A percentile compares a stretch with the other conserved stretches of the same genome.
These are phyloP conservation scores for Arthrobotrys sinensis DNA, from an alignment of 2,329 filamentous ascomycete species.

Conservation along the genomic window DNA sequence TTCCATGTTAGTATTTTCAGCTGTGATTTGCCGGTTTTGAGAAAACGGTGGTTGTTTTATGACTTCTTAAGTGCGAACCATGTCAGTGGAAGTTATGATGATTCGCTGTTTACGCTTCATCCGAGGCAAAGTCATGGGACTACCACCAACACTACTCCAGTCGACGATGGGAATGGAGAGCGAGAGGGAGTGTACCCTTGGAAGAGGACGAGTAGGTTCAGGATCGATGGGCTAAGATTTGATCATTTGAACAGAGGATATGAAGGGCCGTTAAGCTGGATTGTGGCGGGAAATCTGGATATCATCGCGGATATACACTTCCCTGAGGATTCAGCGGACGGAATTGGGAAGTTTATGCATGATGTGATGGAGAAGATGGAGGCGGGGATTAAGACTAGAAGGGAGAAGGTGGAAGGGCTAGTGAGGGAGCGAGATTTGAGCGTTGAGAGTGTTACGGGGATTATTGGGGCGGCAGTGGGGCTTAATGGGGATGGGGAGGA, in stretches of 20 bases:
- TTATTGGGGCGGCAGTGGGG: slow-evolving; percentile 51
- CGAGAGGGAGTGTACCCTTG: slow-evolving; percentile 79
- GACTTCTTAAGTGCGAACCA: slow-evolving; percentile 95
- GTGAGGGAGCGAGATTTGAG: slow-evolving; percentile 40
- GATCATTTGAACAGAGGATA: slow-evolving; percentile 96
- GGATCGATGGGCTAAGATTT: slow-evolving; percentile 93
- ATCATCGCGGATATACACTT: slow-evolving; percentile 97
- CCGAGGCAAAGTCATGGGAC: slow-evolving; percentile 89
- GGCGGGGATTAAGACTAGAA: slow-evolving; percentile 79
- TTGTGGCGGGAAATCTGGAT: slow-evolving; percentile 95
- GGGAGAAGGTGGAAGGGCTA: slow-evolving; percentile 46
- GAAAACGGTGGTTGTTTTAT: slow-evolving; percentile 98
- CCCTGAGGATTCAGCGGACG: slow-evolving; percentile 87
- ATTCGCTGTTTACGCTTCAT: slow-evolving; percentile 96
- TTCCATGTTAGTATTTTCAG: slow-evolving; percentile 96
- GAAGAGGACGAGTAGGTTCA: slow-evolving; percentile 95
- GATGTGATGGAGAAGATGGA: slow-evolving; percentile 97
- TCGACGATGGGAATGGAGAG: slow-evolving; percentile 73
- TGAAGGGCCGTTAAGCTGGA: slow-evolving; percentile 96
- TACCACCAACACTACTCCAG: slow-evolving; percentile 71
- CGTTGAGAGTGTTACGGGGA: slow-evolving; percentile 47
- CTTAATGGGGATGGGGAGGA: slow-evolving; percentile 38
- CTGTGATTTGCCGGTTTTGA: slow-evolving; percentile 90
- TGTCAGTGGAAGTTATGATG: slow-evolving; percentile 95
- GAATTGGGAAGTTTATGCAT: slow-evolving; percentile 93